Base-by-base conservation (phyloP, 371 early-diverging fungal genomes). In the Agmasoma carcini region DNA sequence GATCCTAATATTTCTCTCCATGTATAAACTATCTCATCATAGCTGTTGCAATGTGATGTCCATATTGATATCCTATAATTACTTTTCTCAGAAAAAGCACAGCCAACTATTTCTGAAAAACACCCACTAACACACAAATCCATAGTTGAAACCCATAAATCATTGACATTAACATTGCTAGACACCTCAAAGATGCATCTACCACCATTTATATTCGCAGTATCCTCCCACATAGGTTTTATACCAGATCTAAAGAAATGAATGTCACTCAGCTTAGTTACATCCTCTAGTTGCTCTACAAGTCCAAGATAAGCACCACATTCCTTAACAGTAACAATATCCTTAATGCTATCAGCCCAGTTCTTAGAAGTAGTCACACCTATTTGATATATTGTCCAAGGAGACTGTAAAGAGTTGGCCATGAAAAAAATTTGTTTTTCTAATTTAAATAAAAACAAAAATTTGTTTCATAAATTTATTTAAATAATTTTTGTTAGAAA, bases 171-270 rank as follows among this genome's bases (percentile, higher is more conserved):
- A 27, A 51, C 11, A 12, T 38, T 40, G 2, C 15, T 11, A 31
- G 67, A 59, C 46, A 91, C 71, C 60, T 83, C 82, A 48, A 86
- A 74, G 46, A 85, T 82, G 83, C 93, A 89, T 71, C 89, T 87
- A 29, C 96, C 96, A 66, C 98, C 98, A 36, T 85, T 75, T 36
- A 78, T 79, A 78, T 97, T 97, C 39, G 78, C 81, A n/a, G 81
- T 73, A 71, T 97, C 96, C 77, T 97, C 98, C 96, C 98, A 95
- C 82, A 84, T 84, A n/a, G 98, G 98, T 74, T 82, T 81, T 59
- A 97, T 80, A 27, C 88, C 91, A 58, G 84, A 79, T 75, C 87
- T 86, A 82, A 97, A 95, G 54, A 95, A 73, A 65, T 92, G 89
- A 70, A 88, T 86, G 78, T 91, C 88, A 44, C 88, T 80, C 38